Evolutionary conservation across 2,329 filamentous ascomycete genomes (phyloP).

Genomic region (Fusarium staphyleae): DNA sequence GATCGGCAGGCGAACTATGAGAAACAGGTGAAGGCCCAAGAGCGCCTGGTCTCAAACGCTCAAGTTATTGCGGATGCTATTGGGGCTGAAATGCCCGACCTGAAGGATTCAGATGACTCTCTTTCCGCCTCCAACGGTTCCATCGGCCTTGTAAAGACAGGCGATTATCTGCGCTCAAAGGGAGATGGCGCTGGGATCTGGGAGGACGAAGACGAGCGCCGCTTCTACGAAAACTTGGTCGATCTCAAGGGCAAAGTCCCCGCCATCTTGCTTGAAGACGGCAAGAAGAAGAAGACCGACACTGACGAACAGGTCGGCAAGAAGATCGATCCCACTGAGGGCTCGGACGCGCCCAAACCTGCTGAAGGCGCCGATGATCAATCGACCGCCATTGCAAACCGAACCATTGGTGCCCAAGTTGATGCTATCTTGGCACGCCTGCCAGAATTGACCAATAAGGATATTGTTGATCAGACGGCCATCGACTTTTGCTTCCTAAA

Average conservation of each 20-base stretch:
- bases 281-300: conserved; percentile 91
- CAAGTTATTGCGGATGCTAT: conserved; percentile 90
- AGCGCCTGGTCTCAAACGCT: conserved; percentile 87
- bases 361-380: conserved; percentile 73
- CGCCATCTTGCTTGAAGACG: conserved; percentile 89
- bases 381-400: conserved; percentile 95
- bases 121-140: conserved; percentile 72
- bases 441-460: conserved; percentile 91
- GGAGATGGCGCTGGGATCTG: conserved; percentile 93
- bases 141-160: conserved; percentile 92
- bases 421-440: conserved; percentile 86
- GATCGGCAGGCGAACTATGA: conserved; percentile 96
- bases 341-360: conserved; percentile 58
- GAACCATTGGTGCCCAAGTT: conserved; percentile 95
- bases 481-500: conserved; percentile 98
- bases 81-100: conserved; percentile 89
- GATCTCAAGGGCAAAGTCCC: conserved; percentile 97
- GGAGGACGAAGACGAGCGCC: conserved; percentile 97
- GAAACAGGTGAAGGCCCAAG: conserved; percentile 89
- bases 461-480: conserved; percentile 88
- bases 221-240: conserved; percentile 96
- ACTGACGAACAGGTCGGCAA: conserved; percentile 83
- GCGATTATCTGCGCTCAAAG: conserved; percentile 89
- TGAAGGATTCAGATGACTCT: conserved; percentile 81
- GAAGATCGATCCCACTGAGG: conserved; percentile 66